Evolutionary conservation across 495 filamentous ascomycete species (phyloP).

Genomic region (Copromyces sp.): DNA sequence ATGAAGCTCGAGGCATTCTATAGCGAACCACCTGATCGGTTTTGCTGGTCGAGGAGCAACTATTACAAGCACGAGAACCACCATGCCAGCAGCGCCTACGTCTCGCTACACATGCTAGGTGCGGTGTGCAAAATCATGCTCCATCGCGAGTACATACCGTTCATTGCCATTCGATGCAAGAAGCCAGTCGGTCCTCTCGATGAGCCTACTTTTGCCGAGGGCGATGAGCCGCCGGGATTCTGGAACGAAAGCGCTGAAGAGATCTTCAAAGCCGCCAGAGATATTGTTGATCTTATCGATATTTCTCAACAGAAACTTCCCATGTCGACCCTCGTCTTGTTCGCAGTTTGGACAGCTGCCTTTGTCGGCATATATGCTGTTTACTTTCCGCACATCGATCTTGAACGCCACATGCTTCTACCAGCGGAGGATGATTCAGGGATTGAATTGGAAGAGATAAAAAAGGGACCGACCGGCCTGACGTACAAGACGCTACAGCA

Average conservation of each 20-base stretch:
- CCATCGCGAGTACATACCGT: conserved; percentile 73
- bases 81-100: conserved; percentile 63
- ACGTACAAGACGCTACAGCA: conserved; percentile 36
- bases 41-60: conserved; percentile 63
- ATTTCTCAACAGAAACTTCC: conserved; percentile 63
- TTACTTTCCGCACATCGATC: conserved; percentile 74
- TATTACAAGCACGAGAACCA: conserved; percentile 73
- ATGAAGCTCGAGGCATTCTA: conserved; percentile 55
- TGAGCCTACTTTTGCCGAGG: conserved; percentile 49
- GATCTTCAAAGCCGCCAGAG: conserved; percentile 60
- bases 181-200: conserved; percentile 66
- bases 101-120: conserved; percentile 68
- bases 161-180: conserved; percentile 61
- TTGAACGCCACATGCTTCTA: conserved; percentile 46
- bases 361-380: conserved; percentile 61
- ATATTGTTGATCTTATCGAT: conserved; percentile 65
- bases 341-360: conserved; percentile 72
- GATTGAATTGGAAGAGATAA: conserved; percentile 16
- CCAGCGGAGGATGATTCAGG: conserved; percentile 13
- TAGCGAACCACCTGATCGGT: conserved; percentile 53
- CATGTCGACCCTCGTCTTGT: conserved; percentile 71
- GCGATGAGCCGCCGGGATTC: conserved; percentile 44
- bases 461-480: conserved; percentile 28
- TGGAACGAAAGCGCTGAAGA: conserved; percentile 68
- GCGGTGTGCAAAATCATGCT: conserved; percentile 69